phyloP scores from a whole-genome alignment of 768 basidiomycete species.

The Kwoniella sp. region DNA sequence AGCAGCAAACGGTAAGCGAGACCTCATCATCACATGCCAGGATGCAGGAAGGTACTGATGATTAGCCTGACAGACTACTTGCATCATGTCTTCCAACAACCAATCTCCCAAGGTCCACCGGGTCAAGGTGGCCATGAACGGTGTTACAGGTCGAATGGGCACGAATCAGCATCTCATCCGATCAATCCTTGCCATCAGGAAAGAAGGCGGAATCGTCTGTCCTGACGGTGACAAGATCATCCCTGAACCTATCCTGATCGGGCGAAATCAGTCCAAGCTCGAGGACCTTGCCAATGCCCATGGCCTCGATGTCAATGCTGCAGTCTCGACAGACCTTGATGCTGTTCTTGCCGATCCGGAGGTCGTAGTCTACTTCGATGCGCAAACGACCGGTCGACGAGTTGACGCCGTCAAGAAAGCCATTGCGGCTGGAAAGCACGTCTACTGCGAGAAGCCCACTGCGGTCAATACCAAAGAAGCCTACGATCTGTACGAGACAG shows the following conservation, averaged over 20 bases:
- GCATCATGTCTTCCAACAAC: background rate
- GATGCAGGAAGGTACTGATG: no score
- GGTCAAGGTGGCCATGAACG: slow-evolving; percentile 32
- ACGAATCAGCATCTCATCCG: slow-evolving; percentile 36
- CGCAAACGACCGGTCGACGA: slow-evolving; percentile 32
- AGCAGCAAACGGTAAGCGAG: no score
- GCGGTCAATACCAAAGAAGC: slow-evolving; percentile 23
- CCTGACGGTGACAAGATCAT: slow-evolving; percentile 29
- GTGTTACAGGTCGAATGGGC: slow-evolving; percentile 34
- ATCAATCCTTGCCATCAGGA: slow-evolving; percentile 33
- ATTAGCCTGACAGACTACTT: no score
- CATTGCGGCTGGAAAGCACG: slow-evolving; percentile 30
- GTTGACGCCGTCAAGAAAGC: slow-evolving; percentile 30
- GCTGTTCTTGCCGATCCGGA: slow-evolving; percentile 23
- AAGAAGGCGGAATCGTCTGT: slow-evolving; percentile 28
- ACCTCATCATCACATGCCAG: no score
- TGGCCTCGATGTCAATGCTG: slow-evolving; percentile 16
- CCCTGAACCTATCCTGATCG: slow-evolving; percentile 30
- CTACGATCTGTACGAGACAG: slow-evolving; percentile 29
- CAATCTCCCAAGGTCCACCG: slow-evolving; percentile 12
- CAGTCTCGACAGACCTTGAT: slow-evolving; percentile 20
- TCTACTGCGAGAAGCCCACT: slow-evolving; percentile 35
- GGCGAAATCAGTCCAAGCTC: slow-evolving; percentile 24
- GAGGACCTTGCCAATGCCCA: slow-evolving; percentile 21
- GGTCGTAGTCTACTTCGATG: slow-evolving; percentile 28